phyloP scores from a whole-genome alignment of 2,329 filamentous ascomycete species.

The Diaporthe velutina region DNA sequence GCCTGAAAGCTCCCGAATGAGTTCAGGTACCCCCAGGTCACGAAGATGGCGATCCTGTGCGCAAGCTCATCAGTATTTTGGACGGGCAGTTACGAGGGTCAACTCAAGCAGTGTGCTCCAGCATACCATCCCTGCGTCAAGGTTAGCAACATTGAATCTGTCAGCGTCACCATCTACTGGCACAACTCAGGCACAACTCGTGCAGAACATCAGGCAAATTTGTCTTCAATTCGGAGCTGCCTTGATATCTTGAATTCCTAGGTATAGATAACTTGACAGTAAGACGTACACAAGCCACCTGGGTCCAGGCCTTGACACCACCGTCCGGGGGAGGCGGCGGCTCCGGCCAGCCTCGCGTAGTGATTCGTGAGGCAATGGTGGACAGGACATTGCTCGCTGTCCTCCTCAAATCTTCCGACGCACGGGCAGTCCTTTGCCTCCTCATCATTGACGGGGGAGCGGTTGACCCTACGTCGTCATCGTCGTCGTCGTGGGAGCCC shows the following conservation, averaged over 20 bases:
- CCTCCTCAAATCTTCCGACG: slow-evolving; percentile 32
- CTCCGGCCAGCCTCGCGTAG: slow-evolving; percentile 54
- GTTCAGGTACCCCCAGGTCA: slow-evolving; percentile 65
- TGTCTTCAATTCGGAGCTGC: slow-evolving; percentile 24
- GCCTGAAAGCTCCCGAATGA: slow-evolving; percentile 67
- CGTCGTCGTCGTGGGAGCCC: slow-evolving; percentile 15
- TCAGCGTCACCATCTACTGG: not conserved
- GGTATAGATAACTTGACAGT: not conserved
- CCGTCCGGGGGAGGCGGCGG: slow-evolving; percentile 62
- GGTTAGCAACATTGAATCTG: slow-evolving; percentile 28
- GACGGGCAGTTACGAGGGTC: not conserved
- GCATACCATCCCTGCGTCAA: slow-evolving; percentile 36
- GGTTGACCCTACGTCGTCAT: slow-evolving; percentile 11
- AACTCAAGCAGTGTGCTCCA: not conserved
- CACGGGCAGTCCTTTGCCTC: slow-evolving; percentile 31
- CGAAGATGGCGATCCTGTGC: slow-evolving; percentile 58
- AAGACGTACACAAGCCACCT: slow-evolving; percentile 47
- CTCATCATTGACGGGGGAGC: slow-evolving; percentile 15
- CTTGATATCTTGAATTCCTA: slow-evolving; percentile 14
- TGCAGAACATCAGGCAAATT: slow-evolving; percentile 13
- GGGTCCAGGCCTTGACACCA: slow-evolving; percentile 56
- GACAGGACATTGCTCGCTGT: slow-evolving; percentile 40
- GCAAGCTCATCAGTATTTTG: slow-evolving; percentile 36
- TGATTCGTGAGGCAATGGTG: slow-evolving; percentile 47
- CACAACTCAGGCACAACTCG: slow-evolving; percentile 2